A percentile compares a stretch with the other conserved stretches of the same genome.
Evolutionary conservation across 768 basidiomycete species (phyloP).

Genomic region (Amanita molliuscula): DNA sequence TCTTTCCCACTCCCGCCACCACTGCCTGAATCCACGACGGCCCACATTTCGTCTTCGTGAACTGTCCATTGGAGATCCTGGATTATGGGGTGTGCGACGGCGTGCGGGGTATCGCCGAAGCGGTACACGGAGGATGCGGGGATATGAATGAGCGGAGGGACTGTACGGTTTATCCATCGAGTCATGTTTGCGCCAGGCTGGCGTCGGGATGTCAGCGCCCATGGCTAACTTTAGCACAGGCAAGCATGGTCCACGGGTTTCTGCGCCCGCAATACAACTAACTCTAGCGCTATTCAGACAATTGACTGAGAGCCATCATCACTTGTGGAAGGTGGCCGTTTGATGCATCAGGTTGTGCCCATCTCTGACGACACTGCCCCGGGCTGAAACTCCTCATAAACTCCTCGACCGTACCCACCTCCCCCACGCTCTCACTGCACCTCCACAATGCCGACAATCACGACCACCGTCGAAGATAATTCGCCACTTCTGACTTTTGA

Average conservation of each 20-base stretch:
- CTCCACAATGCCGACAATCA: slow-evolving; percentile 19
- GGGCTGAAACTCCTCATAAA: not conserved
- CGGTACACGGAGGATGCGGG: not conserved
- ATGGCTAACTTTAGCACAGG: too few species aligned
- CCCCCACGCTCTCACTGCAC: not conserved
- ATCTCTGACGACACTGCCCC: not conserved
- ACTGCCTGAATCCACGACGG: slow-evolving; percentile 55
- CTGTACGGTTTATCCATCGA: not conserved
- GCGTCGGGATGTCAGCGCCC: too few species aligned
- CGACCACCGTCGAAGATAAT: slow-evolving; percentile 24
- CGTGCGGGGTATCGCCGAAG: not conserved
- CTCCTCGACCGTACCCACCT: not conserved
- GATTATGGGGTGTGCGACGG: not conserved
- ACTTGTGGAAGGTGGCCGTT: too few species aligned
- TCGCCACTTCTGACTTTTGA: slow-evolving; percentile 18
- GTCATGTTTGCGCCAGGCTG: too few species aligned
- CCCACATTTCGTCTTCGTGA: slow-evolving; percentile 61
- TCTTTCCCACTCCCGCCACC: slow-evolving; percentile 40
- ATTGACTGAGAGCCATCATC: too few species aligned
- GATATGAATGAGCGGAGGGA: not conserved
- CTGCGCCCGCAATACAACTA: too few species aligned
- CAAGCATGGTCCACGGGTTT: too few species aligned
- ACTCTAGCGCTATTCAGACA: too few species aligned
- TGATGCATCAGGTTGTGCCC: too few species aligned
- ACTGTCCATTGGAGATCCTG: slow-evolving; percentile 38